Evolutionary conservation across 83 land plant genomes (phyloP), one percentile per base, ranked within the genome.

Genomic region (Diphasiastrum complanatum): DNA sequence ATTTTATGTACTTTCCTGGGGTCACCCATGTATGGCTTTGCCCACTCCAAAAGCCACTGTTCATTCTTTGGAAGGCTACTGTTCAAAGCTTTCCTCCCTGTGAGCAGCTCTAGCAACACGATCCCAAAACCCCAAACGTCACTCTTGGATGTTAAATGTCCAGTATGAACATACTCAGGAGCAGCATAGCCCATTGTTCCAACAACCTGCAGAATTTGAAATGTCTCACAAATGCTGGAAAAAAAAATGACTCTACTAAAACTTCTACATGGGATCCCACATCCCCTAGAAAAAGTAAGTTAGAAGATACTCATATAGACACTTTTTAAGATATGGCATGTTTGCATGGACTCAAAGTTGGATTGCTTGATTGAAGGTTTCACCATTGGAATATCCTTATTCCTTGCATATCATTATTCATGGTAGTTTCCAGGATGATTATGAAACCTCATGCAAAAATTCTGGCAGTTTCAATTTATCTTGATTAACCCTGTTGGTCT

Each of bases 151-250:
- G 82, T 85, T 45, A 85, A 82, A 69, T 78, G 89, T 3, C 89
- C 89, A 1, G 89, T 85, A 53, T 75, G 74, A 14, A 85, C 61
- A 49, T 85, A 85, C 38, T 85, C 89, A 36, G 89, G 89, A 25
- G 89, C 89, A 12, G 84, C 84, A 68, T 85, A 85, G 0, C 84
- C 89, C 64, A 72, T 37, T 60, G 89, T 85, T 2, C 89, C 89
- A 41, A 81, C 71, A 0, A 81, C 82, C 89, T 85, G 58, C 38
- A 51, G 36, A 50, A 60, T 30, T 3, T n/a, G n/a, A n/a, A n/a
- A 60, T 28, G 56, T 50, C 40, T 35, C 30, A 32, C 43, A 33
- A 1, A 12, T 26, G 38, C 32, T 43, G 20, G 24, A 20, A 25
- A 24, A 25, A 25, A 14, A 38, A 8, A 8, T 8, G 8, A 14